Conservation (phyloP, 1,284 basidiomycete species). For the Trametes versicolor region DNA sequence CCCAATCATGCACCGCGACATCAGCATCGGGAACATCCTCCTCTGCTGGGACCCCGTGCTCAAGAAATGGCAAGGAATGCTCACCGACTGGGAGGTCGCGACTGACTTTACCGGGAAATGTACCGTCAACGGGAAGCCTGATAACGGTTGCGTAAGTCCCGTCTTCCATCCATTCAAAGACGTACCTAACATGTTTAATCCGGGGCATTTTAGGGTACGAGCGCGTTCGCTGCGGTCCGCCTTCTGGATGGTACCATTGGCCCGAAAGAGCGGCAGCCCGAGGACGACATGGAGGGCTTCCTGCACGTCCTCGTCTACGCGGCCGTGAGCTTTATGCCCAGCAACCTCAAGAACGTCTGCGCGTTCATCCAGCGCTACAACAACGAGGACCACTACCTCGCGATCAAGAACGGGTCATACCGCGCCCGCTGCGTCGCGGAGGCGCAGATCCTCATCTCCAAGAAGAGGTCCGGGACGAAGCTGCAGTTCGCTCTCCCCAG, state of each 20-base stretch:
- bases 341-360: constrained; percentile 4
- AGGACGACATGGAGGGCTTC: constrained; percentile 30
- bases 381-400: background rate
- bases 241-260: too few relatives aligned
- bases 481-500: background rate
- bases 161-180: too few relatives aligned
- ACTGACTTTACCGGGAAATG: background rate
- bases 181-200: background rate
- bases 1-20: constrained; percentile 21
- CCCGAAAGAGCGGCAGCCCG: background rate
- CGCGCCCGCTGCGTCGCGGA: background rate
- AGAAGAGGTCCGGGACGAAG: background rate
- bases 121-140: background rate
- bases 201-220: constrained; percentile 15
- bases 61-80: constrained; percentile 12
- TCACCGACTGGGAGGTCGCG: constrained; percentile 27
- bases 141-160: background rate
- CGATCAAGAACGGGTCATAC: background rate
- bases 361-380: constrained; percentile 19
- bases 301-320: constrained; percentile 25
- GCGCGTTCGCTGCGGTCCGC: constrained; percentile 14
- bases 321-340: constrained; percentile 13
- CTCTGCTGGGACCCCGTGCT: background rate
- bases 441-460: background rate
- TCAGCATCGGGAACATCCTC: constrained; percentile 27